Evolutionary conservation across 2,329 filamentous ascomycete species (phyloP).

Genomic region (Teratosphaeria epicoccoides): DNA sequence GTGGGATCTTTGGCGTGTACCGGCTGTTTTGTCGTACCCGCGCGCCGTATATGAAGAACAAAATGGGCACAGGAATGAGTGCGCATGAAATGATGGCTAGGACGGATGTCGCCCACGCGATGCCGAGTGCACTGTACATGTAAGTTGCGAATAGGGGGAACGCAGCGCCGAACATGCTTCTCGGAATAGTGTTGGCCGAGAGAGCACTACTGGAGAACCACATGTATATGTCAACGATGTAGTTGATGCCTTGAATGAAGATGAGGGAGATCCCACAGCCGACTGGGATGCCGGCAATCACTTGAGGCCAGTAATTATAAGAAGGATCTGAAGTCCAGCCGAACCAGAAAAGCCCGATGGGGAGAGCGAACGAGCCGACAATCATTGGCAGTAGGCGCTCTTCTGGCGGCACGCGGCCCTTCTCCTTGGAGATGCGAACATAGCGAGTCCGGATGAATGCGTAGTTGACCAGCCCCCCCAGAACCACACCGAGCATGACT

Average conservation of each 20-base stretch:
- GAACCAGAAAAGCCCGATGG: slow-evolving; percentile 43
- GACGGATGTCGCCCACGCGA: slow-evolving; percentile 24
- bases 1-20: neutral
- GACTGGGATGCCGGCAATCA: slow-evolving; percentile 32
- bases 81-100: slow-evolving; percentile 26
- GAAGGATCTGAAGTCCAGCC: slow-evolving; percentile 40
- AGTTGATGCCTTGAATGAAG: slow-evolving; percentile 33
- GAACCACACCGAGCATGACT: neutral
- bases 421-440: slow-evolving; percentile 3
- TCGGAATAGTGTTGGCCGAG: slow-evolving; percentile 27
- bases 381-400: slow-evolving; percentile 41
- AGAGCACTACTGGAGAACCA: slow-evolving; percentile 25
- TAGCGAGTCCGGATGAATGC: slow-evolving; percentile 4
- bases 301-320: slow-evolving; percentile 32
- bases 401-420: slow-evolving; percentile 25
- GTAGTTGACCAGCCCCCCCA: slow-evolving; percentile 1
- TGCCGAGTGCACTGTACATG: slow-evolving; percentile 27
- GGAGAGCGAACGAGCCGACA: slow-evolving; percentile 38
- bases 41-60: slow-evolving; percentile 22
- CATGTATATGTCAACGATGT: slow-evolving; percentile 37
- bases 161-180: slow-evolving; percentile 26
- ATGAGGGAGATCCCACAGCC: slow-evolving; percentile 34
- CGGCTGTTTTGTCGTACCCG: slow-evolving; percentile 11
- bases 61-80: slow-evolving; percentile 19
- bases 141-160: slow-evolving; percentile 25